Conservation (phyloP, 2,329 filamentous ascomycete genomes). For the Phyllosticta paracitricarpa region DNA sequence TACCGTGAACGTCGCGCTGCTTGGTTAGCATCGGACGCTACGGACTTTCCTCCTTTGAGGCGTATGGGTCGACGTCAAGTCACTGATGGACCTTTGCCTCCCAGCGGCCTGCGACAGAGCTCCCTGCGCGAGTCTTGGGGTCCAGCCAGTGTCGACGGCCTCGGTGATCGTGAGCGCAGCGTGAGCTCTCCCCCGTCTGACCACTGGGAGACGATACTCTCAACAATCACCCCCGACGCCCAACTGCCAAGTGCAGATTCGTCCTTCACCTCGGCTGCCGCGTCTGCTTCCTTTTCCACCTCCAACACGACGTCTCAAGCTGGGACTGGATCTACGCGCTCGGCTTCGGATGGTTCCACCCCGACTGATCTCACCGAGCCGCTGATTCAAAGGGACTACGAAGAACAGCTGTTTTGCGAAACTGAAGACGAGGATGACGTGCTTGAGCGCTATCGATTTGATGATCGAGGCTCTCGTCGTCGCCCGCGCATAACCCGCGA, state of each 20-base stretch:
- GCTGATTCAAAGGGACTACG: constrained; percentile 13
- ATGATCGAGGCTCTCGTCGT: background rate
- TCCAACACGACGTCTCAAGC: constrained; percentile 7
- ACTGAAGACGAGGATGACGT: constrained; percentile 28
- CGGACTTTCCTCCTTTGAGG: constrained; percentile 25
- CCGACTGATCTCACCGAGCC: constrained; percentile 30
- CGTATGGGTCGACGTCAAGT: constrained; percentile 29
- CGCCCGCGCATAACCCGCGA: background rate
- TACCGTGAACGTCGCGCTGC: background rate
- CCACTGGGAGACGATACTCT: constrained; percentile 71
- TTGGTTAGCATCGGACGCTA: background rate
- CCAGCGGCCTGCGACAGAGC: constrained; percentile 26
- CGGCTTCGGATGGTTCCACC: constrained; percentile 23
- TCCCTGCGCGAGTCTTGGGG: constrained; percentile 30
- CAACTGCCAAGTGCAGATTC: constrained; percentile 71
- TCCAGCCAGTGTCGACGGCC: constrained; percentile 49
- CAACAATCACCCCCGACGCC: constrained; percentile 71
- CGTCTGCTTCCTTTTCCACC: constrained; percentile 37
- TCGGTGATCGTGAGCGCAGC: constrained; percentile 77
- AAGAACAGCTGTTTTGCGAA: constrained; percentile 37
- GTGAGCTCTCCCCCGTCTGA: constrained; percentile 58
- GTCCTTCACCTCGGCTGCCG: constrained; percentile 65
- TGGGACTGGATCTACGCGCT: constrained; percentile 1
- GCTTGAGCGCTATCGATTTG: background rate
- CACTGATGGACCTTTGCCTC: constrained; percentile 25